Conservation (phyloP, 805 yeast species). For the Schizosaccharomyces octosporus region DNA sequence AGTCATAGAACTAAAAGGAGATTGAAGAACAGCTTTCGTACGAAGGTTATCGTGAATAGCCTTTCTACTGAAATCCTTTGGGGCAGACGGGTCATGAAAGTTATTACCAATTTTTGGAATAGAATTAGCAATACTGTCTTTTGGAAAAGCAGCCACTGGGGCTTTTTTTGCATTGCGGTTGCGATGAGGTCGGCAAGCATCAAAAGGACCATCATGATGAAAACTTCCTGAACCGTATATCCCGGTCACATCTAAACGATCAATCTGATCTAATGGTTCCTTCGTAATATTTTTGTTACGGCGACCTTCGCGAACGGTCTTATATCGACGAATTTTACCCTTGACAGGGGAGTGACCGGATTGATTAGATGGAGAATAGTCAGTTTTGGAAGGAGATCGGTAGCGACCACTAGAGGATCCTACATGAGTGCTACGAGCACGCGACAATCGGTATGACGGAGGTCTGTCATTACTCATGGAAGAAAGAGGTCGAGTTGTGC, state of each 20-base stretch:
- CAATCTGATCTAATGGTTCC: slow-evolving; percentile 75
- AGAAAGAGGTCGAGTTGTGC: neutral
- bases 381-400: neutral
- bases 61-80: neutral
- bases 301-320: neutral
- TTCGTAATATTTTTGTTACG: slow-evolving; percentile 22
- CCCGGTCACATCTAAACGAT: slow-evolving; percentile 86
- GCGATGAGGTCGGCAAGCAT: slow-evolving; percentile 92
- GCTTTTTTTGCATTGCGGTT: slow-evolving; percentile 52
- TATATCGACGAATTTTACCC: neutral
- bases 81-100: slow-evolving; percentile 13
- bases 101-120: slow-evolving; percentile 21
- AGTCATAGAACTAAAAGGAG: neutral
- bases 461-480: neutral
- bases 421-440: neutral
- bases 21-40: slow-evolving; percentile 4
- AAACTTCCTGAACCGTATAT: slow-evolving; percentile 77
- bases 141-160: slow-evolving; percentile 88
- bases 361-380: neutral
- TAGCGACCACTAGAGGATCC: neutral
- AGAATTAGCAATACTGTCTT: slow-evolving; percentile 78
- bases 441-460: neutral
- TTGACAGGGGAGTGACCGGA: neutral
- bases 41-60: slow-evolving; percentile 4
- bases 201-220: slow-evolving; percentile 98